phyloP scores from a whole-genome alignment of 2,329 filamentous ascomycete species.

The Didymella pomorum region DNA sequence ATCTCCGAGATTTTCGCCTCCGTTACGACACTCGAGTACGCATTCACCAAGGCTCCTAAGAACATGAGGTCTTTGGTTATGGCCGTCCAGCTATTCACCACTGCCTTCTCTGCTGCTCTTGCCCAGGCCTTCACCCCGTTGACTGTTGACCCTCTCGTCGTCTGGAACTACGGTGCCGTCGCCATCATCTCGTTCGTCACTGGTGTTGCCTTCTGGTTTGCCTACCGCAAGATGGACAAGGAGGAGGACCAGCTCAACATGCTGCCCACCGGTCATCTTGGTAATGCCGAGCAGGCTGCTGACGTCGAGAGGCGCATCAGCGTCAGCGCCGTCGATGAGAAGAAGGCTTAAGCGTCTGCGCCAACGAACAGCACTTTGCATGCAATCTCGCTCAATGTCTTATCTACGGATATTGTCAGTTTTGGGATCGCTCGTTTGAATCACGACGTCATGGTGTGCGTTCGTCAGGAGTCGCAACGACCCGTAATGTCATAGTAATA shows the following conservation, averaged over 20 bases:
- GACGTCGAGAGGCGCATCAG: slow-evolving; percentile 43
- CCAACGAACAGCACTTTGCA: not conserved
- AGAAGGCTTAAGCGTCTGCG: slow-evolving; percentile 8
- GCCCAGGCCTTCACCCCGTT: slow-evolving; percentile 42
- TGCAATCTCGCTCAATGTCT: not conserved
- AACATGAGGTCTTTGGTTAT: slow-evolving; percentile 63
- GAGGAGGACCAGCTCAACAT: slow-evolving; percentile 50
- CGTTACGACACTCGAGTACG: slow-evolving; percentile 75
- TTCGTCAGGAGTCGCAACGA: slow-evolving; percentile 2
- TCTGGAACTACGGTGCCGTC: slow-evolving; percentile 48
- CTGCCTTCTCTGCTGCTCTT: slow-evolving; percentile 44
- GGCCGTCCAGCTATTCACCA: slow-evolving; percentile 48
- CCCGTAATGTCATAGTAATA: slow-evolving; percentile 19
- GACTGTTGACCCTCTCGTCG: slow-evolving; percentile 38
- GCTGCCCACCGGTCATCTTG: slow-evolving; percentile 49
- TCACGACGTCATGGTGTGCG: not conserved
- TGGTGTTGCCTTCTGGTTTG: slow-evolving; percentile 44
- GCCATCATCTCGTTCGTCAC: slow-evolving; percentile 48
- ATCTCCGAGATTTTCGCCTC: slow-evolving; percentile 70
- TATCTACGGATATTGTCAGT: not conserved
- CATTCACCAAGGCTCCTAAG: slow-evolving; percentile 75
- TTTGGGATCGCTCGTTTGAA: slow-evolving; percentile 2
- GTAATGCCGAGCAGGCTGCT: slow-evolving; percentile 35
- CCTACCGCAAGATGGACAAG: slow-evolving; percentile 45
- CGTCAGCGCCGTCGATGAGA: slow-evolving; percentile 18